Conservation (phyloP, 2,329 filamentous ascomycete species). For the Aspergillus transmontanensis region DNA sequence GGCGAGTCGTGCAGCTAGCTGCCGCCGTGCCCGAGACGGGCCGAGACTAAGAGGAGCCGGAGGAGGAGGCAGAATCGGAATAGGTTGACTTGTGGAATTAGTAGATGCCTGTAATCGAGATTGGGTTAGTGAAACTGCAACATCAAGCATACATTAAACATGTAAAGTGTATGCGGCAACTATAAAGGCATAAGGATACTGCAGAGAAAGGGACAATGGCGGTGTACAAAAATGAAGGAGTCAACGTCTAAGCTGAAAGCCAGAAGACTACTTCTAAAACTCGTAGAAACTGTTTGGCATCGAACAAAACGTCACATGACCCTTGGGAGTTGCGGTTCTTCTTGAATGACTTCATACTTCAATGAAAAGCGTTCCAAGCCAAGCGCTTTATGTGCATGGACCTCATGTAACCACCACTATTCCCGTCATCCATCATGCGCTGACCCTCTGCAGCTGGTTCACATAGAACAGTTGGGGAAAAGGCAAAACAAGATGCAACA, state of each 20-base stretch:
- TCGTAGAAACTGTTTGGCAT: constrained; percentile 17
- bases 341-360: constrained; percentile 26
- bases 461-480: constrained; percentile 5
- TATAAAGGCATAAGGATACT: constrained; percentile 4
- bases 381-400: constrained; percentile 23
- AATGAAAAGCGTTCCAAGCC: constrained; percentile 23
- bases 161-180: constrained; percentile 9
- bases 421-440: constrained; percentile 21
- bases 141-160: not conserved
- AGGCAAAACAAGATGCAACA: constrained; percentile 13
- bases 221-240: constrained; percentile 14
- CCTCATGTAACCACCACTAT: constrained; percentile 18
- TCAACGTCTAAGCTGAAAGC: constrained; percentile 14
- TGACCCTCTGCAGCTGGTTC: constrained; percentile 17
- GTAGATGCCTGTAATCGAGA: constrained; percentile 26
- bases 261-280: constrained; percentile 19
- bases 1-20: constrained; percentile 85
- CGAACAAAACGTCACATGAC: constrained; percentile 21
- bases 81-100: constrained; percentile 43
- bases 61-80: constrained; percentile 54
- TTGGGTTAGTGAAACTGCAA: constrained; percentile 19
- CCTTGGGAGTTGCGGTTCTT: constrained; percentile 21
- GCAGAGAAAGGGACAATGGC: not conserved
- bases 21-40: constrained; percentile 81
- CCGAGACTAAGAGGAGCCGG: constrained; percentile 81